Percentiles rank a stretch among this genome's conserved stretches.
phyloP scores from a whole-genome alignment of 2,329 filamentous ascomycete genomes.

The Fusarium secorum region DNA sequence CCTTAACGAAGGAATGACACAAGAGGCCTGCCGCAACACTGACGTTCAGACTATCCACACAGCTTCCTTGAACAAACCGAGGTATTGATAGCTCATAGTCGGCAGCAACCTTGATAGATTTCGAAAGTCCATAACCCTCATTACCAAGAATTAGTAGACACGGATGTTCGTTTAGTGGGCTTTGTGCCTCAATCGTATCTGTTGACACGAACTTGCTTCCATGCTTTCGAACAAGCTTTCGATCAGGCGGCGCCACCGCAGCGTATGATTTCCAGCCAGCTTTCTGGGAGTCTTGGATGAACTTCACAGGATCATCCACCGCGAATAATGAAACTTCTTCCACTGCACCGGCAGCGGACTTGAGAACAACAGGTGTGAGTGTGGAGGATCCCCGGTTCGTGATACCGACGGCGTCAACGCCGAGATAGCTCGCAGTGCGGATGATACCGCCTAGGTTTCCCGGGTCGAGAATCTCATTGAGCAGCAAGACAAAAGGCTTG shows the following conservation, averaged over 20 bases:
- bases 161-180: conserved; percentile 67
- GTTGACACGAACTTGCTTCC: conserved; percentile 58
- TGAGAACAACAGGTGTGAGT: conserved; percentile 79
- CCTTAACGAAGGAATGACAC: conserved; percentile 71
- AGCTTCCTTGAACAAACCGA: conserved; percentile 59
- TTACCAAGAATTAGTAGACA: conserved; percentile 84
- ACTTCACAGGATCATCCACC: conserved; percentile 70
- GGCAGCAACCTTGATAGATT: conserved; percentile 69
- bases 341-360: conserved; percentile 86
- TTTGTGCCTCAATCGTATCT: conserved; percentile 56
- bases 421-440: conserved; percentile 89
- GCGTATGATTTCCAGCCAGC: conserved; percentile 87
- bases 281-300: conserved; percentile 71
- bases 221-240: conserved; percentile 46
- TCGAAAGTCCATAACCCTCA: conserved; percentile 78
- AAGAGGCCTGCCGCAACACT: conserved; percentile 85
- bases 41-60: conserved; percentile 91
- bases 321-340: conserved; percentile 80
- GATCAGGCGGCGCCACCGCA: conserved; percentile 63
- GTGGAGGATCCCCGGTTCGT: conserved; percentile 77
- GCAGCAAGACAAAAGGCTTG: conserved; percentile 75
- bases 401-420: conserved; percentile 82
- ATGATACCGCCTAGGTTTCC: conserved; percentile 92
- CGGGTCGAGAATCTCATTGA: conserved; percentile 82
- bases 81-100: conserved; percentile 73